Base-by-base conservation (phyloP, 495 filamentous ascomycete genomes). In the Xylaria bambusicola region DNA sequence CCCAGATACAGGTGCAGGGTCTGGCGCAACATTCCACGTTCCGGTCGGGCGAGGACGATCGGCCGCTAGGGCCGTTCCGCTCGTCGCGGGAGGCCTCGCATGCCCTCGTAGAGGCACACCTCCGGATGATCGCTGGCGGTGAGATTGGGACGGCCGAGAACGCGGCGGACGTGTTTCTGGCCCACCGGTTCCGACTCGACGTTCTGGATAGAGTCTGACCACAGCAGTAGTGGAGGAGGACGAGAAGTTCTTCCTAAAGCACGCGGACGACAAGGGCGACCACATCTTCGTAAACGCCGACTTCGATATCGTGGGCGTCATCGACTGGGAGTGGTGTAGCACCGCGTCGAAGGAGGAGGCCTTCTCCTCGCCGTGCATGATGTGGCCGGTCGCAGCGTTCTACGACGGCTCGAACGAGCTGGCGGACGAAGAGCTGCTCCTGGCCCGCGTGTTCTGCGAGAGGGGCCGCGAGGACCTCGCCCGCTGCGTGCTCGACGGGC, bases 231-330 rank as follows among this genome's bases (percentile, higher is more conserved):
- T 36, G 29, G n/a, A n/a, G n/a, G n/a, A n/a, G 10, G 69, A 71
- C 26, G 67, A 52, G 13, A 62, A 58, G 35, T 80, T 76, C 60
- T 81, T 74, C 52, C 65, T 81, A 6, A 73, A 71, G 50, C 72
- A 81, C 60, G 60, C 63, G 26, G 76, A 79, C 63, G 72, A 80
- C 49, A 79, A 78, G 57, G 77, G 76, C 1, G 75, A 78, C 50
- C 76, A 77, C 46, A 68, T 80, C 33, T 65, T 83, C 2, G 65
- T 80, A 23, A 73, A 82, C 52, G 64, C 74, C 15, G 62, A 73
- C 0, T 77, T 62, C 46, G 72, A 78, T 40, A 79, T 82, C 50
- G 76, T 73, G 1, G 72, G 73, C 15, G 74, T 80, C 35, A 71
- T 78, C 45, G 73, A 81, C 61, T 81, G 73, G 76, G 71, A 80